These are phyloP conservation scores for Penicillium steckii DNA, from an alignment of 495 filamentous ascomycete genomes.

Conservation along the genomic window DNA sequence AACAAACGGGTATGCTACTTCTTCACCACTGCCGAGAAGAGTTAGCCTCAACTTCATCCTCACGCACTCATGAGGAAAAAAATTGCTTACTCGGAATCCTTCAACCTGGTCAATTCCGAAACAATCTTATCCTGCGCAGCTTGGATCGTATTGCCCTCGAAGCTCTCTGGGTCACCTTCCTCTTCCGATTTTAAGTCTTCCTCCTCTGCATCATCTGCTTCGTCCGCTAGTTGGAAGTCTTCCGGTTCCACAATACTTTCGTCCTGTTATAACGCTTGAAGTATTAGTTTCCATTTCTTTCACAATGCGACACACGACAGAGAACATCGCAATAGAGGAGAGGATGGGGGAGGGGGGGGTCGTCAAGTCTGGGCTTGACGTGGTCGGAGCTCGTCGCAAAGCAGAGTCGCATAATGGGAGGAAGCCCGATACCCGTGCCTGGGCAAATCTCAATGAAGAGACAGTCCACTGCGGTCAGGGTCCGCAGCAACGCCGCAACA, in stretches of 20 bases:
- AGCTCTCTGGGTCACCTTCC: slow-evolving; percentile 51
- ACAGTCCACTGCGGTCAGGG: neutral
- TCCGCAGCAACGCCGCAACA: neutral
- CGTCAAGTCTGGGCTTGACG: neutral
- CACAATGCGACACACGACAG: neutral
- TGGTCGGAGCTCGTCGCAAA: neutral
- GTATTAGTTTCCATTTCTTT: too few species aligned
- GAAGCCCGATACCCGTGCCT: neutral
- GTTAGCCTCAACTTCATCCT: slow-evolving; percentile 5
- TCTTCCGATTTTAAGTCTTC: slow-evolving; percentile 26
- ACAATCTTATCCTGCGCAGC: slow-evolving; percentile 81
- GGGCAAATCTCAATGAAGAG: neutral
- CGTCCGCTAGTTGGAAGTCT: slow-evolving; percentile 29
- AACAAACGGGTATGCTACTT: slow-evolving; percentile 31
- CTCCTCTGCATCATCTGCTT: slow-evolving; percentile 10
- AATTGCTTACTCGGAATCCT: slow-evolving; percentile 54
- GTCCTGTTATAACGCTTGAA: slow-evolving; percentile 12
- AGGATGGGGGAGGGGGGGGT: neutral
- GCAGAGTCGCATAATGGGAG: neutral
- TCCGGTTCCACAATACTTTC: slow-evolving; percentile 20
- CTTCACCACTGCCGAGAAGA: slow-evolving; percentile 22
- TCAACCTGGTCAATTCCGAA: slow-evolving; percentile 59
- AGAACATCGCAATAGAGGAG: neutral
- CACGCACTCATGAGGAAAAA: neutral
- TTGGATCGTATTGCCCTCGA: slow-evolving; percentile 68